These are phyloP conservation scores for Candida xiaguanensis DNA, from an alignment of 805 yeast genomes.

Conservation along the genomic window DNA sequence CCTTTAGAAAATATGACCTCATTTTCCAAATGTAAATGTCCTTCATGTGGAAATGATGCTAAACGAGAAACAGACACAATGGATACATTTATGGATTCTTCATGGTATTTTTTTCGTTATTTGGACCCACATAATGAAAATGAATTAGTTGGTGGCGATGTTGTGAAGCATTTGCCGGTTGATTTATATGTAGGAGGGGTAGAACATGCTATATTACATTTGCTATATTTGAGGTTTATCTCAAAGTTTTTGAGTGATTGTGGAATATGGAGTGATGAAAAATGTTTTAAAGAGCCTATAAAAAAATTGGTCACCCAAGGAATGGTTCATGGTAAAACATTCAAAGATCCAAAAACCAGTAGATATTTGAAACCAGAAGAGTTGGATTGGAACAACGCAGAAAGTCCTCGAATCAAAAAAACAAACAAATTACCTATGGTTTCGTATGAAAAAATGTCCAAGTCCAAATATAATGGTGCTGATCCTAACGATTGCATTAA, in stretches of 20 bases:
- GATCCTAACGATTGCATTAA: conserved; percentile 77
- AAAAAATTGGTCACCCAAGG: conserved; percentile 84
- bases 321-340: conserved; percentile 95
- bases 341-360: conserved; percentile 64
- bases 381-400: conserved; percentile 41
- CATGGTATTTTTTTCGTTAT: conserved; percentile 92
- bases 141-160: conserved; percentile 45
- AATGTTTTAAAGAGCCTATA: conserved; percentile 73
- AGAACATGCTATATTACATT: conserved; percentile 93
- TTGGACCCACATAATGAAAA: conserved; percentile 63
- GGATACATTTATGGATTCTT: conserved; percentile 98
- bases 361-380: conserved; percentile 79
- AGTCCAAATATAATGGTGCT: conserved; percentile 91
- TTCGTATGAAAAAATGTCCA: conserved; percentile 90
- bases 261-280: conserved; percentile 66
- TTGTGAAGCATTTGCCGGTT: conserved; percentile 62
- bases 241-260: conserved; percentile 69
- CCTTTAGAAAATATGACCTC: conserved; percentile 57
- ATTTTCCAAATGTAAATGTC: conserved; percentile 75
- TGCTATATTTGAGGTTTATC: conserved; percentile 81
- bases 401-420: conserved; percentile 42
- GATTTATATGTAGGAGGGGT: conserved; percentile 93
- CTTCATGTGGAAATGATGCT: conserved; percentile 60
- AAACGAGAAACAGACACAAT: conserved; percentile 93
- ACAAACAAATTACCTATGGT: conserved; percentile 52